These are phyloP conservation scores for Fusarium virguliforme DNA, from an alignment of 2,329 filamentous ascomycete genomes.

Conservation along the genomic window DNA sequence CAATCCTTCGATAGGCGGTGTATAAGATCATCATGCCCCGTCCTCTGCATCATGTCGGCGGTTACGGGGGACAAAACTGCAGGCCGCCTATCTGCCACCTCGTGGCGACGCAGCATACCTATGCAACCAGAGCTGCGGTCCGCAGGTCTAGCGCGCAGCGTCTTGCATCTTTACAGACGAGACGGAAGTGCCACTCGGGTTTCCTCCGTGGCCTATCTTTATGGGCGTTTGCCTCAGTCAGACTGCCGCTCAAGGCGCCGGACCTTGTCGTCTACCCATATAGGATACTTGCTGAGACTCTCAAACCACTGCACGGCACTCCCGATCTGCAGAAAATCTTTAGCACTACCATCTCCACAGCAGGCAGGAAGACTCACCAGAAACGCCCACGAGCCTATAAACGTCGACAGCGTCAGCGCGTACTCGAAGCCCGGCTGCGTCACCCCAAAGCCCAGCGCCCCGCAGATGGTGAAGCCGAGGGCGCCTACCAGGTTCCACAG, in stretches of 20 bases:
- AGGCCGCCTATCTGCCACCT: constrained; percentile 6
- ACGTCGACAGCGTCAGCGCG: constrained; percentile 65
- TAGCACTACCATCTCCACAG: background rate
- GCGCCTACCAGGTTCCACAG: constrained; percentile 77
- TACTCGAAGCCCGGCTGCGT: constrained; percentile 57
- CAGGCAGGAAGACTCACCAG: constrained; percentile 47
- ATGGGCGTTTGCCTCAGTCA: background rate
- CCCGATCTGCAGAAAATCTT: constrained; percentile 7
- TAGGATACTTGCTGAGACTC: constrained; percentile 48
- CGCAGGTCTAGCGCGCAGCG: constrained; percentile 15
- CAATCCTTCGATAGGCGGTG: constrained; percentile 14
- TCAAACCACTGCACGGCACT: constrained; percentile 52
- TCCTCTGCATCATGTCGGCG: constrained; percentile 15
- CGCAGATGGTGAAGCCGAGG: constrained; percentile 74
- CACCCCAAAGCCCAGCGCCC: constrained; percentile 68
- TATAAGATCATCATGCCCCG: constrained; percentile 18
- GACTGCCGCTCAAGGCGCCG: constrained; percentile 16
- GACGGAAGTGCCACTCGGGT: constrained; percentile 12
- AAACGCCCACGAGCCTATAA: constrained; percentile 67
- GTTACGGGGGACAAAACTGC: constrained; percentile 8
- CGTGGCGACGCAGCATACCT: background rate
- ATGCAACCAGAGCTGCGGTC: constrained; percentile 22
- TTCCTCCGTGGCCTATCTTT: background rate
- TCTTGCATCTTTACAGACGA: constrained; percentile 8
- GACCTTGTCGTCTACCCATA: constrained; percentile 38